Percentiles rank a stretch among this genome's conserved stretches.
Conservation (phyloP, 768 basidiomycete species). For the Xerocomus brunneocitrinus region DNA sequence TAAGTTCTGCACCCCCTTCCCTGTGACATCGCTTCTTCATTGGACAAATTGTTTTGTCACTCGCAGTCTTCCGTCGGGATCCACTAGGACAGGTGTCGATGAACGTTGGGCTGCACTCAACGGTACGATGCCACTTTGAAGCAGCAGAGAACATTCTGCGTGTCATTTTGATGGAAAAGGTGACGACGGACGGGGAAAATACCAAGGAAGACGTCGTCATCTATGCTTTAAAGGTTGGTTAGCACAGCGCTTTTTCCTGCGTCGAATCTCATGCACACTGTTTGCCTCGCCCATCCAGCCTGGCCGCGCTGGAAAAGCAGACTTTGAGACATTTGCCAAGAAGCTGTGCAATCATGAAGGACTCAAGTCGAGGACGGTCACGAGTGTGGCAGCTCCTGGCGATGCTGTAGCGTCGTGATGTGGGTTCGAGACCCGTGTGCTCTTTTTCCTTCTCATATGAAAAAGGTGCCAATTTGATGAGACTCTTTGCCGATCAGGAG, state of each 20-base stretch:
- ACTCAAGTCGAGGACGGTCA: slow-evolving; percentile 17
- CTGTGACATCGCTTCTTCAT: not conserved
- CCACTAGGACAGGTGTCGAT: slow-evolving; percentile 67
- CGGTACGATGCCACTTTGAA: slow-evolving; percentile 57
- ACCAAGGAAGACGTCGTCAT: slow-evolving; percentile 44
- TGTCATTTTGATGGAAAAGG: slow-evolving; percentile 48
- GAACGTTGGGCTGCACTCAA: slow-evolving; percentile 53
- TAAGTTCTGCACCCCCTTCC: slow-evolving; percentile 9
- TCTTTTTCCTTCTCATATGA: not conserved
- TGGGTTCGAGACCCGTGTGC: not conserved
- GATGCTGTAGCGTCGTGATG: slow-evolving; percentile 15
- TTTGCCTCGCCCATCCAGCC: slow-evolving; percentile 18
- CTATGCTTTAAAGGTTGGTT: slow-evolving; percentile 59
- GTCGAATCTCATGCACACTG: not conserved
- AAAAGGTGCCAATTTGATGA: not conserved
- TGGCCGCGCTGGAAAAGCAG: slow-evolving; percentile 43
- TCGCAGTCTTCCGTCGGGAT: slow-evolving; percentile 63
- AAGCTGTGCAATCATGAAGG: slow-evolving; percentile 38
- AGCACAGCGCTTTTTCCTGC: not conserved
- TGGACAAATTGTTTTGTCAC: not conserved
- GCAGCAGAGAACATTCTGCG: slow-evolving; percentile 51
- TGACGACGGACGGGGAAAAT: slow-evolving; percentile 24
- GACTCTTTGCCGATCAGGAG: slow-evolving; percentile 12
- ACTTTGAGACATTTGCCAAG: slow-evolving; percentile 52
- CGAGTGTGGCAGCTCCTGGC: not conserved